Percentiles rank a stretch among this genome's conserved stretches.
Conservation (phyloP, 192 early-diverging fungal genomes). For the Coemansia sp. region DNA sequence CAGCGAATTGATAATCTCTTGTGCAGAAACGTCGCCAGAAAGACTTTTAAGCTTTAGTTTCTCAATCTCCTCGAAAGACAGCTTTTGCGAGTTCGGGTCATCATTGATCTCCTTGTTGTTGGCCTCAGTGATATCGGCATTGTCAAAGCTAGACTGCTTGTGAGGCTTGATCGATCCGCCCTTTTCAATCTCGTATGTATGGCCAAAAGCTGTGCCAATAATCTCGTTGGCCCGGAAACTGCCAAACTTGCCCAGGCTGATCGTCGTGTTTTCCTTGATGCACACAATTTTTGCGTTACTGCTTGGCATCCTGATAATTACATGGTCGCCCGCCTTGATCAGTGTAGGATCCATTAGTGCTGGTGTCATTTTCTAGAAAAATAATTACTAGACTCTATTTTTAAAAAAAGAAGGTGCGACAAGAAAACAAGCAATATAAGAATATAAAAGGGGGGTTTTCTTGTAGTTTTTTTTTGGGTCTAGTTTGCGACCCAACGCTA, state of each 20-base stretch:
- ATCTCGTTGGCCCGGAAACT: conserved; percentile 75
- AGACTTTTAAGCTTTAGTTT: conserved; percentile 72
- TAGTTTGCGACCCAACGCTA: too few species aligned
- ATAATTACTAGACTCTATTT: not conserved
- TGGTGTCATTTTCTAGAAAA: not conserved
- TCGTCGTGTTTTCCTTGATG: conserved; percentile 61
- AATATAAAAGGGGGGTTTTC: not conserved
- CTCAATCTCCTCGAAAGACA: conserved; percentile 83
- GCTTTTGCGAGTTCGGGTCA: conserved; percentile 70
- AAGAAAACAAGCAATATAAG: not conserved
- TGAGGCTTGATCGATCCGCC: conserved; percentile 49
- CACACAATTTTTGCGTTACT: conserved; percentile 79
- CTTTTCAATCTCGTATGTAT: conserved; percentile 82
- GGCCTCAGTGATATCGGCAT: conserved; percentile 71
- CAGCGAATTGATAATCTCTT: conserved; percentile 79
- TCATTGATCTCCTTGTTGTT: conserved; percentile 86
- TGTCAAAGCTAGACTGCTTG: conserved; percentile 37
- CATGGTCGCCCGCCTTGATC: conserved; percentile 64
- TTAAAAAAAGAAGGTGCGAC: not conserved
- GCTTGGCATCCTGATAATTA: conserved; percentile 83
- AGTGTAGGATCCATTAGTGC: conserved; percentile 28
- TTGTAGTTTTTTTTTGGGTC: too few species aligned
- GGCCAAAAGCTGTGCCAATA: conserved; percentile 79
- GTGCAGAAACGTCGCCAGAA: conserved; percentile 66
- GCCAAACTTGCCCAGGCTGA: conserved; percentile 93